Evolutionary conservation across 257 asterid genomes (phyloP).

Genomic region (Anisodus tanguticus): DNA sequence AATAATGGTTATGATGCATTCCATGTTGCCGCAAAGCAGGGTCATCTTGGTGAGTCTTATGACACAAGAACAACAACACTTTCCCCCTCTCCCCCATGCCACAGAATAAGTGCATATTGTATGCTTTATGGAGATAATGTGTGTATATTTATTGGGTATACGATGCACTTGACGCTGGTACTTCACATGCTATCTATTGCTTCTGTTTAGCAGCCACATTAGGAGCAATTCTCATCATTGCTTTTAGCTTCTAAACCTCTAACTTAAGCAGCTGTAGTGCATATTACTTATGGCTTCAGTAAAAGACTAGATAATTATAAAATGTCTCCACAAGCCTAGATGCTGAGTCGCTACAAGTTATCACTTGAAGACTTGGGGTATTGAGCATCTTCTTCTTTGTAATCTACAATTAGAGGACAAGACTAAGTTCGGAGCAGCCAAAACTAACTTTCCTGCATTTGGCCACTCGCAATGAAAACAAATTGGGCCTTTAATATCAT

Average conservation of each 20-base stretch:
- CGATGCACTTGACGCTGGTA: neutral
- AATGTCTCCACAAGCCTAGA: neutral
- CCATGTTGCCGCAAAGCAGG: constrained; percentile 93
- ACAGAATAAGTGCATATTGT: neutral
- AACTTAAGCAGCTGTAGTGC: neutral
- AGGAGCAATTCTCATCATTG: constrained; percentile 2
- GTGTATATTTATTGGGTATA: neutral
- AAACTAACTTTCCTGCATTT: neutral
- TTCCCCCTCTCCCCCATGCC: neutral
- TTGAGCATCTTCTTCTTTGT: constrained; percentile 1
- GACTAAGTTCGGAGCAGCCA: constrained; percentile 18
- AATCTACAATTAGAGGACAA: constrained; percentile 19
- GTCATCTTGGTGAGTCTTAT: constrained; percentile 69
- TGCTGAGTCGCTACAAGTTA: neutral
- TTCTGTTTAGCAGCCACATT: constrained; percentile 9
- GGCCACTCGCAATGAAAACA: neutral
- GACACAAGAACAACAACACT: neutral
- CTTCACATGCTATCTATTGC: neutral
- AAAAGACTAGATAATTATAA: neutral
- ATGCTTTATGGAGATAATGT: neutral
- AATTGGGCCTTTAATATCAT: neutral
- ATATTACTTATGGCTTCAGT: constrained; percentile 20
- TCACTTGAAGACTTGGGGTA: neutral
- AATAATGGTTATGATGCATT: constrained; percentile 88
- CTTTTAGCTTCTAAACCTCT: constrained; percentile 4